Percentiles rank a stretch among this genome's conserved stretches.
phyloP scores from a whole-genome alignment of 1,139 yeast genomes.

The Geotrichum reessii region DNA sequence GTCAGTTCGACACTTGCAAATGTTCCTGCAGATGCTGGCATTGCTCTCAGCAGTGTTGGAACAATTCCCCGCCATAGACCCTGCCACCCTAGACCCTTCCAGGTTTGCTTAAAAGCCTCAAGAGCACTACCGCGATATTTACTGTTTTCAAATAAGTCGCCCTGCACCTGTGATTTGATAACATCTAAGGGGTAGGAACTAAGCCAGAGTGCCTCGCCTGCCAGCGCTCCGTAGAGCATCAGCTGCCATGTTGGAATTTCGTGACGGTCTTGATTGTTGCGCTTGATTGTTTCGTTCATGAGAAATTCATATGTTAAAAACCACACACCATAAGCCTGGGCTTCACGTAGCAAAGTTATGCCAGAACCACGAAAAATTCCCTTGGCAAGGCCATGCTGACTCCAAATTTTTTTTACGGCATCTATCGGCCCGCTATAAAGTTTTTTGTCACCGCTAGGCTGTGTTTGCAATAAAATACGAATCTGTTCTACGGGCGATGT shows the following conservation, averaged over 20 bases:
- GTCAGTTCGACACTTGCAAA: constrained; percentile 74
- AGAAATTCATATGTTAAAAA: constrained; percentile 64
- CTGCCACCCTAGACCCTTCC: constrained; percentile 43
- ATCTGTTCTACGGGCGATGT: constrained; percentile 92
- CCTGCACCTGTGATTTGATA: constrained; percentile 62
- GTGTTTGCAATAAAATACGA: constrained; percentile 85
- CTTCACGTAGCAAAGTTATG: constrained; percentile 59
- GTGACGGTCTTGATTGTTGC: constrained; percentile 37
- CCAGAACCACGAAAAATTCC: constrained; percentile 59
- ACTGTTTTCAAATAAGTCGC: constrained; percentile 50
- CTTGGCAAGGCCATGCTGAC: constrained; percentile 42
- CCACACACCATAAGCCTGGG: constrained; percentile 83
- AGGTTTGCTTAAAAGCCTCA: constrained; percentile 47
- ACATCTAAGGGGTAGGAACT: constrained; percentile 69
- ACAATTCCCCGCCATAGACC: constrained; percentile 71
- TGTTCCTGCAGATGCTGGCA: constrained; percentile 72
- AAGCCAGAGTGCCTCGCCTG: constrained; percentile 70
- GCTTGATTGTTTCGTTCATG: constrained; percentile 34
- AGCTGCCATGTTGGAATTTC: constrained; percentile 59
- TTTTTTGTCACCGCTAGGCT: constrained; percentile 50
- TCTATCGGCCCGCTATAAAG: constrained; percentile 74
- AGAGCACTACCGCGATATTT: constrained; percentile 45
- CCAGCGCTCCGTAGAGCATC: constrained; percentile 58
- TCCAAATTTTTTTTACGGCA: constrained; percentile 52
- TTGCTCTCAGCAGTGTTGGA: constrained; percentile 64